These are phyloP conservation scores for Linanthus parryae DNA, from an alignment of 148 eudicot species.

Conservation along the genomic window DNA sequence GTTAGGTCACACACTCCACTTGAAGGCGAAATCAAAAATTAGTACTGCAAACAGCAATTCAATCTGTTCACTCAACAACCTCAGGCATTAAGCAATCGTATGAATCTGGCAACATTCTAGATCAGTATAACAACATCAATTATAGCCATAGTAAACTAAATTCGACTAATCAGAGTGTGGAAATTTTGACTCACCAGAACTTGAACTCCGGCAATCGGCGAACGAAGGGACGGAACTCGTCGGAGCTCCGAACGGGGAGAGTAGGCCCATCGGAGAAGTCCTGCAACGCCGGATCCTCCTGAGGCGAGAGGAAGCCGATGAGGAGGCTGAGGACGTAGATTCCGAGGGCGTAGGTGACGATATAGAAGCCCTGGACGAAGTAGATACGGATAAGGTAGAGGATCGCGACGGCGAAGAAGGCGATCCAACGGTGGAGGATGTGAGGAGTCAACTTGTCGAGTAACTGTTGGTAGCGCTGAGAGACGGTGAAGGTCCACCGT, in stretches of 20 bases:
- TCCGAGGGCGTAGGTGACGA: slow-evolving; percentile 45
- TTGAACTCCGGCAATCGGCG: slow-evolving; percentile 51
- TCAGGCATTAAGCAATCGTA: no score
- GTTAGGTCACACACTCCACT: no score
- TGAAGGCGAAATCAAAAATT: no score
- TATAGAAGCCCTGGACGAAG: slow-evolving; percentile 36
- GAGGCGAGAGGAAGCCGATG: slow-evolving; percentile 51
- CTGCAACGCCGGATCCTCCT: slow-evolving; percentile 39
- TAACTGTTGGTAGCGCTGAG: neutral
- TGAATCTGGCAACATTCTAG: no score
- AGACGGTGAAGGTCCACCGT: slow-evolving; percentile 16
- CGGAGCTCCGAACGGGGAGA: slow-evolving; percentile 37
- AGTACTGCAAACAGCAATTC: no score
- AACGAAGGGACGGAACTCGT: slow-evolving; percentile 50
- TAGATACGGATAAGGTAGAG: slow-evolving; percentile 32
- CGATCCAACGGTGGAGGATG: slow-evolving; percentile 45
- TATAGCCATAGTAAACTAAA: no score
- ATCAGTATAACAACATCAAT: no score
- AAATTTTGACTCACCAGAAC: slow-evolving; percentile 26
- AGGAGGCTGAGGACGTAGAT: slow-evolving; percentile 47
- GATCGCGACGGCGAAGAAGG: slow-evolving; percentile 19
- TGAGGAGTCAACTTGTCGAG: slow-evolving; percentile 44
- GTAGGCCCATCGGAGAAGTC: slow-evolving; percentile 37
- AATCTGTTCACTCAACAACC: no score
- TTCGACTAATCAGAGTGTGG: no score